Percentiles rank a stretch among this genome's conserved stretches.
Conservation (phyloP, 2,329 filamentous ascomycete species). For the Arthrinium phaeospermum region DNA sequence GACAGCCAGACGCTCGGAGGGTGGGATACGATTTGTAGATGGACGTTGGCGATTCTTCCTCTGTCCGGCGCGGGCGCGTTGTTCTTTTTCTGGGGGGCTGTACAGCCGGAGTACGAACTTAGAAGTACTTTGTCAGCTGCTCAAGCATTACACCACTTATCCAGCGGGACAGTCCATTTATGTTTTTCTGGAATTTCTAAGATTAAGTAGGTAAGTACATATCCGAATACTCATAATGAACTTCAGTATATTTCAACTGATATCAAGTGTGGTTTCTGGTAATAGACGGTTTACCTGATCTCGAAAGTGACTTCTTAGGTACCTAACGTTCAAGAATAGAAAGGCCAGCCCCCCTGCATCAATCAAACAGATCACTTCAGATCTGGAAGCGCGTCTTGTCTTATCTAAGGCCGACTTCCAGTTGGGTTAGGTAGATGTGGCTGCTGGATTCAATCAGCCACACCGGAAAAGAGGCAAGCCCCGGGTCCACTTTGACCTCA, state of each 20-base stretch:
- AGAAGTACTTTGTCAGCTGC: neutral
- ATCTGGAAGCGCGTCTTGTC: slow-evolving; percentile 12
- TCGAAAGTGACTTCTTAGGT: neutral
- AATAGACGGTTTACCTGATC: neutral
- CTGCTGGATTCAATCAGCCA: neutral
- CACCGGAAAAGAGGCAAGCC: neutral
- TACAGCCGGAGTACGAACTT: neutral
- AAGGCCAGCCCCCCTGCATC: neutral
- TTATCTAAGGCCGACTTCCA: neutral
- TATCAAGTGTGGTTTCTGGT: neutral
- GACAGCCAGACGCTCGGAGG: neutral
- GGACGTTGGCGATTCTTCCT: slow-evolving; percentile 4
- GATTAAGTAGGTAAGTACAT: neutral
- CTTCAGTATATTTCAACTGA: neutral
- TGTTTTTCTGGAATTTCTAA: neutral
- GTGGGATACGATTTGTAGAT: slow-evolving; percentile 10
- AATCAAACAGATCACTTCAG: neutral
- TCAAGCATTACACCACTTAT: neutral
- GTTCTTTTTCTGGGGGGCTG: neutral
- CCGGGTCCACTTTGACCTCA: neutral
- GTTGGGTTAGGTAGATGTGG: neutral
- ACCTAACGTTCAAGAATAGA: neutral
- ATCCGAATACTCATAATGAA: neutral
- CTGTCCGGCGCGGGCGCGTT: slow-evolving; percentile 14
- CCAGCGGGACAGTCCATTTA: neutral